Evolutionary conservation across 2,329 filamentous ascomycete genomes (phyloP).

Genomic region (Parascedosporium putredinis): DNA sequence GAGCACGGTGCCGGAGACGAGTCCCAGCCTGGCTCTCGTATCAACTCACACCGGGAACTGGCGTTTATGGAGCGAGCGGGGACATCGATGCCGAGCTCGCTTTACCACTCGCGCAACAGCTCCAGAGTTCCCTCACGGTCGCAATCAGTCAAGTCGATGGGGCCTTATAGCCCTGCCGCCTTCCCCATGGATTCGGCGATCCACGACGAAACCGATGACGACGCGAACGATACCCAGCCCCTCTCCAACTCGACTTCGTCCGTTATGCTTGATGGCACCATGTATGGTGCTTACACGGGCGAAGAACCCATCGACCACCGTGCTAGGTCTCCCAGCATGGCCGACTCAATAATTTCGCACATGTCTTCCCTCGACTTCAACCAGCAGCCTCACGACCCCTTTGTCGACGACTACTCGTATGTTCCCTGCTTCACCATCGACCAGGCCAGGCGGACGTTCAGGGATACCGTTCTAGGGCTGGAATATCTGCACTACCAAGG

Average conservation of each 20-base stretch:
- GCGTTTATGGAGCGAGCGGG: slow-evolving; percentile 21
- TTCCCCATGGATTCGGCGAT: neutral
- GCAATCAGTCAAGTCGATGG: slow-evolving; percentile 32
- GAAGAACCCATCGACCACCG: slow-evolving; percentile 49
- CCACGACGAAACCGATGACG: neutral
- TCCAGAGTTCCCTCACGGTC: slow-evolving; percentile 38
- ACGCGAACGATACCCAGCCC: slow-evolving; percentile 9
- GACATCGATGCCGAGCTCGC: slow-evolving; percentile 27
- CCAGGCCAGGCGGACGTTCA: slow-evolving; percentile 73
- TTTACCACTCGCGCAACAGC: slow-evolving; percentile 27
- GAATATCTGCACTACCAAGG: slow-evolving; percentile 89
- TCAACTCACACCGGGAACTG: slow-evolving; percentile 30
- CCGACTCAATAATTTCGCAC: slow-evolving; percentile 64
- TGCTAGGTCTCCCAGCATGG: slow-evolving; percentile 67
- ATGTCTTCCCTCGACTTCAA: slow-evolving; percentile 56
- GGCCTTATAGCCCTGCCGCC: slow-evolving; percentile 1
- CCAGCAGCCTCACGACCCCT: slow-evolving; percentile 47
- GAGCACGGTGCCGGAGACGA: slow-evolving; percentile 61
- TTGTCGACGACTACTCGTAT: slow-evolving; percentile 82
- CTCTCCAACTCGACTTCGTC: slow-evolving; percentile 41
- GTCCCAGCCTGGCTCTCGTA: slow-evolving; percentile 30
- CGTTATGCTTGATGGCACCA: slow-evolving; percentile 61
- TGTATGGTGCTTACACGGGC: slow-evolving; percentile 60
- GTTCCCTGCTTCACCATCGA: slow-evolving; percentile 86
- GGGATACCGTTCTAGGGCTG: slow-evolving; percentile 84